phyloP scores from a whole-genome alignment of 768 basidiomycete species.

The Boletus vermiculosoides region DNA sequence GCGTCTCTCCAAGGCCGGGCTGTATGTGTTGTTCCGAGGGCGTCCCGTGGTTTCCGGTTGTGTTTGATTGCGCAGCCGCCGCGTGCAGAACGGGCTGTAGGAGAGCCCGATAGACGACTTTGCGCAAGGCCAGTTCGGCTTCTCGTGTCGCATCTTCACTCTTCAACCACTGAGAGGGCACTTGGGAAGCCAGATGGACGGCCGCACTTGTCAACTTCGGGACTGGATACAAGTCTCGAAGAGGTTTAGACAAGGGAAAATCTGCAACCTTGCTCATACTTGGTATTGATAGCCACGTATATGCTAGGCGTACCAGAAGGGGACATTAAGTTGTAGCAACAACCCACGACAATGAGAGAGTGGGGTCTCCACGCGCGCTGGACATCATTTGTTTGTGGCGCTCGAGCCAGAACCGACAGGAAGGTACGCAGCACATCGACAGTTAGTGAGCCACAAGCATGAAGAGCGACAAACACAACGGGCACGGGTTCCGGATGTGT shows the following conservation, averaged over 20 bases:
- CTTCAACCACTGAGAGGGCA: slow-evolving; percentile 60
- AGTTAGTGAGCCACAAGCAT: slow-evolving; percentile 75
- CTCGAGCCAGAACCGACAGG: slow-evolving; percentile 27
- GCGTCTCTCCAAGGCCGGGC: slow-evolving; percentile 38
- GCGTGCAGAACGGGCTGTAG: slow-evolving; percentile 38
- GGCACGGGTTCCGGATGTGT: slow-evolving; percentile 31
- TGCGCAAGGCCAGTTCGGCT: slow-evolving; percentile 56
- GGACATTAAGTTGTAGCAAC: slow-evolving; percentile 74
- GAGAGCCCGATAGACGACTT: slow-evolving; percentile 72
- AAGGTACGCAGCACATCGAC: slow-evolving; percentile 62
- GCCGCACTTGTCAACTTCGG: slow-evolving; percentile 38
- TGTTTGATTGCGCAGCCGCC: not conserved
- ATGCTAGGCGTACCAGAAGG: slow-evolving; percentile 39
- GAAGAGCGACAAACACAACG: slow-evolving; percentile 65
- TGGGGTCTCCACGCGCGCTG: slow-evolving; percentile 46
- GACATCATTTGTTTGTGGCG: slow-evolving; percentile 1
- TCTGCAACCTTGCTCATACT: slow-evolving; percentile 36
- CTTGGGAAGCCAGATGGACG: slow-evolving; percentile 70
- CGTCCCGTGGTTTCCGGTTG: not conserved
- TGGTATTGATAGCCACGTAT: not conserved
- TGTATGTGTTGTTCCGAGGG: slow-evolving; percentile 10
- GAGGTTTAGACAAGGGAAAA: slow-evolving; percentile 49
- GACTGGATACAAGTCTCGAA: slow-evolving; percentile 16
- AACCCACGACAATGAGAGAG: slow-evolving; percentile 64
- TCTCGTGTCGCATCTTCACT: slow-evolving; percentile 31